These are phyloP conservation scores for Ilyonectria mors-panacis DNA, from an alignment of 2,329 filamentous ascomycete species.

Conservation along the genomic window DNA sequence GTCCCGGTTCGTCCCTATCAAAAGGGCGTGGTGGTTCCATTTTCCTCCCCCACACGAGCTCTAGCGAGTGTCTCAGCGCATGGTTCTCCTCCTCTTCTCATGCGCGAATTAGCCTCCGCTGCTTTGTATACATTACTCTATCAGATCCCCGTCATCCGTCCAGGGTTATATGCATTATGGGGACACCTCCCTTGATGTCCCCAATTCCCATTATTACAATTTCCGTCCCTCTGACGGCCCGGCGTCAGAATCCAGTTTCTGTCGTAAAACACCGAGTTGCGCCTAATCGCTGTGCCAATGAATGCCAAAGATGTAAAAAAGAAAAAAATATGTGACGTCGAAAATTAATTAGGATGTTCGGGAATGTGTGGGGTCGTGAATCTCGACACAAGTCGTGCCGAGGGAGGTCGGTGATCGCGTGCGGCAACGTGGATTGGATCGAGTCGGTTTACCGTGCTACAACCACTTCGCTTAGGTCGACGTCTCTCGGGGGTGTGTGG, in stretches of 20 bases:
- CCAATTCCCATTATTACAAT: conserved; percentile 48
- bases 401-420: neutral
- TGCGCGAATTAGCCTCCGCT: conserved; percentile 55
- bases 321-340: conserved; percentile 48
- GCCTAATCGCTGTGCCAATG: conserved; percentile 59
- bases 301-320: conserved; percentile 57
- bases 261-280: conserved; percentile 53
- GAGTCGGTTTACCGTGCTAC: conserved; percentile 55
- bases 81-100: conserved; percentile 43
- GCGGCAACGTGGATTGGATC: conserved; percentile 10
- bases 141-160: conserved; percentile 47
- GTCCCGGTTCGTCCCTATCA: conserved; percentile 38
- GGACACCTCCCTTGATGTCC: conserved; percentile 26
- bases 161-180: conserved; percentile 51
- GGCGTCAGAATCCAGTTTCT: conserved; percentile 48
- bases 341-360: conserved; percentile 51
- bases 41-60: conserved; percentile 41
- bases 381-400: conserved; percentile 13
- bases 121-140: conserved; percentile 60
- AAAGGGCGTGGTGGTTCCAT: conserved; percentile 37
- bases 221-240: conserved; percentile 46
- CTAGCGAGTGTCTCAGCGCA: conserved; percentile 54
- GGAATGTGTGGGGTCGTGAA: conserved; percentile 50
- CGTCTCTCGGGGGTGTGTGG: conserved; percentile 54
- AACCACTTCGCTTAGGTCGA: conserved; percentile 63